Evolutionary conservation across 1,284 basidiomycete genomes (phyloP).

Genomic region (Boletus sp.): DNA sequence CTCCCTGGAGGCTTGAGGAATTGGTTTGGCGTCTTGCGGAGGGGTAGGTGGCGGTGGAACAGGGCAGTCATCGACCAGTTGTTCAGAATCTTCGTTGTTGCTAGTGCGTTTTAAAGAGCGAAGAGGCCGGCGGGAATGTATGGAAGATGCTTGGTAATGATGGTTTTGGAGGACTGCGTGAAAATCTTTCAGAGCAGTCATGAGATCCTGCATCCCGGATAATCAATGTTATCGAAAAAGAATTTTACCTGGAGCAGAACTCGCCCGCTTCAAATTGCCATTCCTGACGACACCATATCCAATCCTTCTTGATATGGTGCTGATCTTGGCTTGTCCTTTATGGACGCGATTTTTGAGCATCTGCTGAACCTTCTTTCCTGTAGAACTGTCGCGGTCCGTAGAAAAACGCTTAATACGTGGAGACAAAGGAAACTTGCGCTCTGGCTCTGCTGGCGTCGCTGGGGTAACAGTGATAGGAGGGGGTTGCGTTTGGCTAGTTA

Average conservation of each 20-base stretch:
- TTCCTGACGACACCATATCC: slow-evolving; percentile 62
- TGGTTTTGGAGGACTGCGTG: slow-evolving; percentile 56
- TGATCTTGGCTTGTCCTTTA: slow-evolving; percentile 66
- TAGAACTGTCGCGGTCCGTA: slow-evolving; percentile 41
- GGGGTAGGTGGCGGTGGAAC: slow-evolving; percentile 39
- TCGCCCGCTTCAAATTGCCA: slow-evolving; percentile 52
- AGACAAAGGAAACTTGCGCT: slow-evolving; percentile 22
- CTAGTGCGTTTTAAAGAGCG: slow-evolving; percentile 45
- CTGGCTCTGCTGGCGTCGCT: slow-evolving; percentile 40
- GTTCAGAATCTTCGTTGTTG: slow-evolving; percentile 32
- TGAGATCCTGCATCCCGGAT: not conserved
- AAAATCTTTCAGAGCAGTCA: slow-evolving; percentile 46
- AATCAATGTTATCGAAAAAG: not conserved
- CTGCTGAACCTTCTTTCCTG: slow-evolving; percentile 67
- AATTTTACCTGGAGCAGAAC: slow-evolving; percentile 60
- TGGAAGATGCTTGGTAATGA: slow-evolving; percentile 81
- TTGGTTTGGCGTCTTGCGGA: slow-evolving; percentile 32
- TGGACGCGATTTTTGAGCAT: slow-evolving; percentile 70
- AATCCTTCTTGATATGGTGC: slow-evolving; percentile 72
- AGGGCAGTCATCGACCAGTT: slow-evolving; percentile 35
- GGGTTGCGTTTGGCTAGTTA: not conserved
- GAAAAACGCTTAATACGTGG: slow-evolving; percentile 27
- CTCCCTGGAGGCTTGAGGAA: slow-evolving; percentile 54
- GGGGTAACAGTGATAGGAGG: slow-evolving; percentile 48
- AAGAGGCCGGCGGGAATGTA: slow-evolving; percentile 69